phyloP scores from a whole-genome alignment of 768 basidiomycete species.

The Boletus reticulatus region DNA sequence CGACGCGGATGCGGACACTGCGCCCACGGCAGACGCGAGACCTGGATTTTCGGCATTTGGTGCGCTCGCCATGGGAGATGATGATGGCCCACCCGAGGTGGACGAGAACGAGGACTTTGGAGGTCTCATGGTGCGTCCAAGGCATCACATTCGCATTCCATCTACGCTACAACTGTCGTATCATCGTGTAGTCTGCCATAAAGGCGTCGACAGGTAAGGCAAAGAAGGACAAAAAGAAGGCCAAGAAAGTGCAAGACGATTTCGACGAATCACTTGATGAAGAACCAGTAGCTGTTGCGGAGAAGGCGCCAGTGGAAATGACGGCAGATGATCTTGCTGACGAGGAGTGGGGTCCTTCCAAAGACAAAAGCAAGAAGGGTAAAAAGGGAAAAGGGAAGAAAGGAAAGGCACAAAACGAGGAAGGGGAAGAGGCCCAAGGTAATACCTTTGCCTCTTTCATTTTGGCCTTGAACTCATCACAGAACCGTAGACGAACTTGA shows the following conservation, averaged over 20 bases:
- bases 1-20: conserved; percentile 44
- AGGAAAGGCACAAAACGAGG: conserved; percentile 18
- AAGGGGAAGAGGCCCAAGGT: conserved; percentile 12
- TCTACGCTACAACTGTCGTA: background rate
- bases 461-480: background rate
- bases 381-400: conserved; percentile 24
- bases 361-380: conserved; percentile 22
- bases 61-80: conserved; percentile 41
- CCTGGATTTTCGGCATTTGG: conserved; percentile 53
- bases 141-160: background rate
- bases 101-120: conserved; percentile 70
- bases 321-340: conserved; percentile 74
- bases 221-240: conserved; percentile 57
- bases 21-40: conserved; percentile 28
- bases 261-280: conserved; percentile 30
- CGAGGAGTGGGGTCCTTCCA: conserved; percentile 63
- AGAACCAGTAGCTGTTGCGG: conserved; percentile 22
- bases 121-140: conserved; percentile 66
- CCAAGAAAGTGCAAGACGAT: conserved; percentile 36
- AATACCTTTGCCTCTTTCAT: background rate
- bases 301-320: conserved; percentile 46
- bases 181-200: conserved; percentile 51
- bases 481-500: conserved; percentile 20
- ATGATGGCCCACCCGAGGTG: conserved; percentile 38
- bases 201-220: conserved; percentile 51